Evolutionary conservation across 306 rosid species (phyloP).

Genomic region (Begonia loranthoides): DNA sequence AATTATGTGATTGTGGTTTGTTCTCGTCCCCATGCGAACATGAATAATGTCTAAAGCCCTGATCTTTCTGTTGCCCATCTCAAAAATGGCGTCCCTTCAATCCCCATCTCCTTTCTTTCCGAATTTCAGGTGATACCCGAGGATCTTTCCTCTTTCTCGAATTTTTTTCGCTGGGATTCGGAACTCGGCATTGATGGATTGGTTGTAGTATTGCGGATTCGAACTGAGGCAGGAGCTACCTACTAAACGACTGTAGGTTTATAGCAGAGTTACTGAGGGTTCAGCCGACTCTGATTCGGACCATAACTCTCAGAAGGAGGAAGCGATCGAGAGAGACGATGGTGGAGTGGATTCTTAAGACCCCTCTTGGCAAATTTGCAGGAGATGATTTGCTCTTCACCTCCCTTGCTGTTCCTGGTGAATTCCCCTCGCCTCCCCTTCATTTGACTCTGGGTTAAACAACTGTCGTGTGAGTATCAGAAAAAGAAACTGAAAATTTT

Average conservation of each 20-base stretch:
- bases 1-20: no score
- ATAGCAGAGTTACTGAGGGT: constrained; percentile 16
- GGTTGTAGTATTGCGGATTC: constrained; percentile 2
- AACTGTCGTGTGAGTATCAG: neutral
- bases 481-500: neutral
- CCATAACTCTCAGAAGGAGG: constrained; percentile 10
- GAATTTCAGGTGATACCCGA: no score
- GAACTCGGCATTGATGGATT: constrained; percentile 10
- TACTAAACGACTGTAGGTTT: constrained; percentile 4
- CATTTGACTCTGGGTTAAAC: no score
- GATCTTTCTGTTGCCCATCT: no score
- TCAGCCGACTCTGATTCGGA: constrained; percentile 13
- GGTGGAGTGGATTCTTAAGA: constrained; percentile 9
- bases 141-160: no score
- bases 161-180: constrained; percentile 7
- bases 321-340: constrained; percentile 8
- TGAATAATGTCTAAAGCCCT: no score
- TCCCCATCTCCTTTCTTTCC: no score
- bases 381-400: constrained; percentile 16
- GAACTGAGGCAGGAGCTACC: constrained; percentile 7
- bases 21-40: no score
- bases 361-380: constrained; percentile 18
- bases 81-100: no score
- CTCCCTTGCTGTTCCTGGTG: constrained; percentile 26
- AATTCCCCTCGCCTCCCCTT: neutral